Base-by-base conservation (phyloP, 2,329 filamentous ascomycete species). In the Calonectria naviculata region DNA sequence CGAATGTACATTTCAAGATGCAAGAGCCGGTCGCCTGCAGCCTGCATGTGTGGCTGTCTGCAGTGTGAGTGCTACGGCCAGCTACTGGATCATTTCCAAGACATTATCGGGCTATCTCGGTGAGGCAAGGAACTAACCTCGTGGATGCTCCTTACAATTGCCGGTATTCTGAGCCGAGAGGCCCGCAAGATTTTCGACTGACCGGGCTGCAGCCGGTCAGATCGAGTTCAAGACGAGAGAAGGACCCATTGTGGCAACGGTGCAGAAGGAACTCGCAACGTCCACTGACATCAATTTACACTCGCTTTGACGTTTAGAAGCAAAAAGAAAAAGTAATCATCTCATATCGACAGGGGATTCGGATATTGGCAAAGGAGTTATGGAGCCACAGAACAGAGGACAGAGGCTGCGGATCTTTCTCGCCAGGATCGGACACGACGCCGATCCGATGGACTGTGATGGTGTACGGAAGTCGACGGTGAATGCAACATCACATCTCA, bases 61-160 rank as follows among this genome's bases (percentile, higher is more conserved):
- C 29, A 31, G 71, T 68, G 62, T 62, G n/a, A 62, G 34, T 52
- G 19, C 62, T 52, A 12, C 38, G 24, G 49, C 28, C 31, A 60
- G 54, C 34, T 42, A 66, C 49, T 68, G 65, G 62, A 31, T n/a
- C 58, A 54, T 38, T 61, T 58, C 64, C 66, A 62, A 68, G 44
- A 63, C 60, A 66, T 52, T 29, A 56, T 73, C 71, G 73, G 73
- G 74, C 74, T 44, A 74, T 74, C 38, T 47, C 65, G 63, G 70
- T 65, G 62, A 58, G 64, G 42, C 31, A 58, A 24, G 60, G 24
- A 61, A 62, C 26, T 26, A 12, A 19, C 36, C 41, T 26, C 24
- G 52, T 12, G 49, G 65, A 42, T 29, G n/a, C 28, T 12, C 26
- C 28, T 46, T 54, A 9, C 41, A 44, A 38, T 42, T 47, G 24